Percentiles rank a stretch among this genome's conserved stretches.
Conservation (phyloP, 805 yeast species). For the Suhomyces sp. region DNA sequence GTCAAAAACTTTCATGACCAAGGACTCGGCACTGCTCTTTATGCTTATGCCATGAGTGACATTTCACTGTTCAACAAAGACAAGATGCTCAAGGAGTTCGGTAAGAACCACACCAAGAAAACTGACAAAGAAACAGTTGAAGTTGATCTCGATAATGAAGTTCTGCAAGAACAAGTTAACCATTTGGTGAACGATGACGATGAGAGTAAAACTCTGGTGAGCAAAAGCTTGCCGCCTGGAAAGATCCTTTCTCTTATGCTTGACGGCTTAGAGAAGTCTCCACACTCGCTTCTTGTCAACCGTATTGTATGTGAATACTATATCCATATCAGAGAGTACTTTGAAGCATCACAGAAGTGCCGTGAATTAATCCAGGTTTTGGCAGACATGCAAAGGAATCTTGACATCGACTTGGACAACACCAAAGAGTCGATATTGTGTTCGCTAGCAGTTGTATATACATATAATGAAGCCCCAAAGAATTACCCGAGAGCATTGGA, state of each 20-base stretch:
- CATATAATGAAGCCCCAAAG: conserved; percentile 88
- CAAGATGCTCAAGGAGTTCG: conserved; percentile 1
- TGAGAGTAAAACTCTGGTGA: background rate
- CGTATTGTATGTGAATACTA: conserved; percentile 63
- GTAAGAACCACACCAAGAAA: conserved; percentile 16
- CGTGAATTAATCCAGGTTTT: conserved; percentile 57
- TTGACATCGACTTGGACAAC: conserved; percentile 48
- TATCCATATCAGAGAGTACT: conserved; percentile 60
- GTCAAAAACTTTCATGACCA: conserved; percentile 54
- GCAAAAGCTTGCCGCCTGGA: conserved; percentile 38
- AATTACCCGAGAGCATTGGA: conserved; percentile 72
- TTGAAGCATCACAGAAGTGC: conserved; percentile 57
- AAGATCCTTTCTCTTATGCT: conserved; percentile 49
- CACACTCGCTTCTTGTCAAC: conserved; percentile 54
- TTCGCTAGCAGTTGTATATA: conserved; percentile 70
- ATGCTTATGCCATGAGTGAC: conserved; percentile 64
- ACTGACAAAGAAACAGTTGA: conserved; percentile 14
- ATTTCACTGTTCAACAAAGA: conserved; percentile 56
- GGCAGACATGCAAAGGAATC: conserved; percentile 44
- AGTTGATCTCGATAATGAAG: conserved; percentile 12
- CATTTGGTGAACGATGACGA: conserved; percentile 8
- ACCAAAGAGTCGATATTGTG: conserved; percentile 61
- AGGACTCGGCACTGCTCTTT: conserved; percentile 61
- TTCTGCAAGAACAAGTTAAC: background rate
- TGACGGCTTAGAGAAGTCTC: conserved; percentile 45